A percentile compares a stretch with the other conserved stretches of the same genome.
phyloP scores from a whole-genome alignment of 371 early-diverging fungal species.

The Mortierella sp. region DNA sequence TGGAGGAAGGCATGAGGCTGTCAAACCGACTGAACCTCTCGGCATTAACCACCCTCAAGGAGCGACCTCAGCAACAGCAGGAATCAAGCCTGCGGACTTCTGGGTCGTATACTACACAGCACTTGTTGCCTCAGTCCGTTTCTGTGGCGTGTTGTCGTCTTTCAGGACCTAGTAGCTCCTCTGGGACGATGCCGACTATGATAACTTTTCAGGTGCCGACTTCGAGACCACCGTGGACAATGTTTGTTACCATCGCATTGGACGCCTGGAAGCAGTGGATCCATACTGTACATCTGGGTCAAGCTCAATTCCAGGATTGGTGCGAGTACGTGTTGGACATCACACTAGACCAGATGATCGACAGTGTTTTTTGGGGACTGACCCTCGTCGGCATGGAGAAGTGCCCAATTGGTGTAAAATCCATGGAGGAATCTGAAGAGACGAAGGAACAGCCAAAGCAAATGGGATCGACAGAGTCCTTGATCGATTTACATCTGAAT shows the following conservation, averaged over 20 bases:
- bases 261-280: slow-evolving; percentile 49
- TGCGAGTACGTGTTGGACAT: slow-evolving; percentile 37
- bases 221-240: slow-evolving; percentile 11
- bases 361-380: slow-evolving; percentile 26
- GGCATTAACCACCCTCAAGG: slow-evolving; percentile 22
- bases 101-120: slow-evolving; percentile 12
- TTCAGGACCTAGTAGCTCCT: not conserved
- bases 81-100: slow-evolving; percentile 14
- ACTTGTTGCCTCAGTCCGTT: not conserved
- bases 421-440: not conserved
- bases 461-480: not conserved
- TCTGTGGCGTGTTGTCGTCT: not conserved
- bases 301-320: slow-evolving; percentile 45
- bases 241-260: slow-evolving; percentile 23
- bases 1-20: slow-evolving; percentile 27
- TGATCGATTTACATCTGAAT: not conserved
- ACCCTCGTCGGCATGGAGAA: slow-evolving; percentile 20
- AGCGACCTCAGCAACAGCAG: slow-evolving; percentile 2
- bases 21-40: slow-evolving; percentile 24
- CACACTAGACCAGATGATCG: slow-evolving; percentile 39
- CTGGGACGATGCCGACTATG: slow-evolving; percentile 9
- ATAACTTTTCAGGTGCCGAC: slow-evolving; percentile 14
- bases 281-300: slow-evolving; percentile 35
- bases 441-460: slow-evolving; percentile 1
- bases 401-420: not conserved